Percentiles rank a stretch among this genome's conserved stretches.
phyloP scores from a whole-genome alignment of 768 basidiomycete species.

The Suillus decipiens region DNA sequence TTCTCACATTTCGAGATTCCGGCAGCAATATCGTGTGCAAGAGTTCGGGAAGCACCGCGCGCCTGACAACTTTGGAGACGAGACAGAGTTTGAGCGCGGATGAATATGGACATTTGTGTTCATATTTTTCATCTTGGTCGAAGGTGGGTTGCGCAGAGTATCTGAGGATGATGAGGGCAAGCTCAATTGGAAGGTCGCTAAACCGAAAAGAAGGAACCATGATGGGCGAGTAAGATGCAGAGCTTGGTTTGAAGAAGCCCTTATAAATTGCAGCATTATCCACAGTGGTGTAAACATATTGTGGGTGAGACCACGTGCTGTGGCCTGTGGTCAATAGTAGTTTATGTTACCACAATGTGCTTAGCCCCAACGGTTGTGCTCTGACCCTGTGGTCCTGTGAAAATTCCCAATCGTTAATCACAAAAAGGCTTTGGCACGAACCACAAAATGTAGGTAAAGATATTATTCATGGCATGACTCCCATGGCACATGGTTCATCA shows the following conservation, averaged over 20 bases:
- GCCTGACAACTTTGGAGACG: slow-evolving; percentile 37
- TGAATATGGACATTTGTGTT: slow-evolving; percentile 10
- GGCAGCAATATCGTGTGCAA: not conserved
- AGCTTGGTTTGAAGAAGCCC: not conserved
- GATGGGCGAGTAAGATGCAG: not conserved
- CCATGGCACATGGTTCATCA: no score
- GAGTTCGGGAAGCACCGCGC: slow-evolving; percentile 33
- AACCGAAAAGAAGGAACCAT: slow-evolving; percentile 16
- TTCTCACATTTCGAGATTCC: not conserved
- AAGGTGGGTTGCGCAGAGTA: slow-evolving; percentile 30
- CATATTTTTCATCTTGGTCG: slow-evolving; percentile 3
- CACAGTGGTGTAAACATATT: no score
- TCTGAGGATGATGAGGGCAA: slow-evolving; percentile 35
- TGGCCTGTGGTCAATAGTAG: not conserved
- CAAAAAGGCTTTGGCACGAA: no score
- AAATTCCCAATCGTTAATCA: no score
- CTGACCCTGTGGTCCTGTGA: not conserved
- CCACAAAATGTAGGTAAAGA: no score
- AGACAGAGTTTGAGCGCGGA: slow-evolving; percentile 33
- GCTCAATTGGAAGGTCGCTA: slow-evolving; percentile 35
- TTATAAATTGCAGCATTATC: not conserved
- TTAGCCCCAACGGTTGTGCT: not conserved
- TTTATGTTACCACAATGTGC: not conserved
- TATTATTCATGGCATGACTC: no score
- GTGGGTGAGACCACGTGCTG: no score